Evolutionary conservation across 2,329 filamentous ascomycete genomes (phyloP).

Genomic region (Tolypocladium ovalisporum): DNA sequence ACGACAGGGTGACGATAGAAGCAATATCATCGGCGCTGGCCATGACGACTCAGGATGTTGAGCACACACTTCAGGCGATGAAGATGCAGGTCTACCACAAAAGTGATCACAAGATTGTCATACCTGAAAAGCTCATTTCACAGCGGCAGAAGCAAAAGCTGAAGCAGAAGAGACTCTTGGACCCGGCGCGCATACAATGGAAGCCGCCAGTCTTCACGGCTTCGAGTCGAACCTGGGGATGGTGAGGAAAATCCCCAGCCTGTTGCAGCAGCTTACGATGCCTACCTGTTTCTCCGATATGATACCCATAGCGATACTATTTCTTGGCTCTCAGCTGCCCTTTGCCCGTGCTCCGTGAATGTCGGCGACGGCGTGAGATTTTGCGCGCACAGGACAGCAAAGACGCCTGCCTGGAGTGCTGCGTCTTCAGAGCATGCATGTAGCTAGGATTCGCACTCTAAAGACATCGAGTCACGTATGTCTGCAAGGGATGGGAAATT

Average conservation of each 20-base stretch:
- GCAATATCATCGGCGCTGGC: slow-evolving; percentile 67
- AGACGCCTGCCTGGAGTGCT: too few species aligned
- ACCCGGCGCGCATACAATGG: slow-evolving; percentile 75
- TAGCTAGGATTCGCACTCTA: background rate
- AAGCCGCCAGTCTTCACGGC: slow-evolving; percentile 93
- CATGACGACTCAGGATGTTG: slow-evolving; percentile 96
- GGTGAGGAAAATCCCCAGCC: slow-evolving; percentile 30
- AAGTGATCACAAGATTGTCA: slow-evolving; percentile 90
- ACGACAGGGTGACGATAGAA: slow-evolving; percentile 73
- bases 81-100: slow-evolving; percentile 96
- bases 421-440: background rate
- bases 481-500: too few species aligned
- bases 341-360: background rate
- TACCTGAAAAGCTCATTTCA: slow-evolving; percentile 73
- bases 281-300: background rate
- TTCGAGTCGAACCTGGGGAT: slow-evolving; percentile 86
- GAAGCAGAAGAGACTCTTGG: slow-evolving; percentile 68
- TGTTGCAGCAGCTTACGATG: background rate
- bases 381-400: background rate
- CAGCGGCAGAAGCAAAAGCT: slow-evolving; percentile 69
- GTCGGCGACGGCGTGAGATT: background rate
- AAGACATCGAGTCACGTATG: background rate
- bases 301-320: background rate
- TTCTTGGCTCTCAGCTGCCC: background rate
- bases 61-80: slow-evolving; percentile 86